Base-by-base conservation (phyloP, 176 grass and related monocot species). In the Stipa capillata region DNA sequence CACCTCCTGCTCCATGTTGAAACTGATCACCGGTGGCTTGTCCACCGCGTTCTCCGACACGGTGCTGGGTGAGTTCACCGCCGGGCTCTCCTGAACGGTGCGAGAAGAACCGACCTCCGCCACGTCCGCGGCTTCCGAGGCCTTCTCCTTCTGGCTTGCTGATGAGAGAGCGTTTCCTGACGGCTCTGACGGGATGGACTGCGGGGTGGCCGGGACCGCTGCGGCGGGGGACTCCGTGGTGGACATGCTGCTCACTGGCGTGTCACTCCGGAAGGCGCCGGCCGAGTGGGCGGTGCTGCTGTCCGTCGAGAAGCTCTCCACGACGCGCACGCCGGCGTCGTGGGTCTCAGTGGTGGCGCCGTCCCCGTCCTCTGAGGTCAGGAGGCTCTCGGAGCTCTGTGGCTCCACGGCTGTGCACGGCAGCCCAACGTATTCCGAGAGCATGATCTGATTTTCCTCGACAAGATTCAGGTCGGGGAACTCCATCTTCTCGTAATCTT, bases 391-490 rank as follows among this genome's bases (percentile, higher is more conserved):
- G 21, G 92, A 87, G 90, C 82, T 91, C 72, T 85, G 87, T 64
- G 87, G 39, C 25, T 99, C 86, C 87, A 98, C 76, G n/a, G 68
- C 74, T 0, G 76, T n/a, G 86, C 86, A 79, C 40, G 87, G 82
- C 77, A 85, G 36, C 1, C 72, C 72, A 47, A 89, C 91, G 76
- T 99, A 99, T 72, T 99, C 97, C 5, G 97, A 99, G 17, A 99
- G 74, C 97, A 99, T 99, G 33, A 91, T 90, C 69, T 91, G 77
- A 57, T 99, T 99, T 79, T 89, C 97, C 48, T 99, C 93, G 17
- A 89, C 90, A n/a, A 94, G 83, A 73, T 96, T 88, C 78, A 93
- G 75, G 65, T 99, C 97, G 20, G 92, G 97, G 88, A 99, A 99
- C 59, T 93, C 97, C 49, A 99, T 91, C 35, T 89, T 99, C 84